A percentile compares a stretch with the other conserved stretches of the same genome.
Evolutionary conservation across 208 protist genomes (phyloP).

Genomic region (Acanthamoeba healyi): DNA sequence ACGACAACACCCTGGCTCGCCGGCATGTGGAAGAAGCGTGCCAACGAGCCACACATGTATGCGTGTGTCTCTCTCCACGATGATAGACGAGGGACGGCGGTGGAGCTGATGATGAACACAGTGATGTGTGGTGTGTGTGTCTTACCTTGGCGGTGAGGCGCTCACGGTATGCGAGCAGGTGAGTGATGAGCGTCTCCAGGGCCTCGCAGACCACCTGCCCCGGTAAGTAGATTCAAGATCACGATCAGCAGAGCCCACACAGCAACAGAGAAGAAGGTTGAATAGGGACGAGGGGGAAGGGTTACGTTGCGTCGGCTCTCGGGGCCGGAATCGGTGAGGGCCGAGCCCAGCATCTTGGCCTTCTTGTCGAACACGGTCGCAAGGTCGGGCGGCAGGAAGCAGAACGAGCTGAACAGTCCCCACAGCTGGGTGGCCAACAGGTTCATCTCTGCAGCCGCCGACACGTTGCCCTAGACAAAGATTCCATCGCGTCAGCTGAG

Average conservation of each 20-base stretch:
- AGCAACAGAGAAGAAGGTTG: too few species aligned
- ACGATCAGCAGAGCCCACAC: too few species aligned
- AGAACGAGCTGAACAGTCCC: constrained; percentile 28
- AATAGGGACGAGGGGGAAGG: too few species aligned
- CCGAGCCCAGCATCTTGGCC: constrained; percentile 30
- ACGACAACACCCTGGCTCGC: too few species aligned
- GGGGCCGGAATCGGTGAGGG: constrained; percentile 1
- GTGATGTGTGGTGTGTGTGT: too few species aligned
- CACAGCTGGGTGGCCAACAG: constrained; percentile 24
- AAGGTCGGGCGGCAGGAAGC: constrained; percentile 22
- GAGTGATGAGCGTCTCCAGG: constrained; percentile 15
- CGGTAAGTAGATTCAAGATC: too few species aligned
- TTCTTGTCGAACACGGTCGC: constrained; percentile 26
- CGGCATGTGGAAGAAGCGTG: too few species aligned
- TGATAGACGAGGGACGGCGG: too few species aligned
- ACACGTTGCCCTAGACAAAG: background rate
- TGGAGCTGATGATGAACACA: too few species aligned
- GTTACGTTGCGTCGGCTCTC: constrained; percentile 7
- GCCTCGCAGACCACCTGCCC: background rate
- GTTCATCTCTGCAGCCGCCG: background rate
- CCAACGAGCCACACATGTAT: too few species aligned
- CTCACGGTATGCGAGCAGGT: constrained; percentile 6
- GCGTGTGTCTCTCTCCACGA: too few species aligned
- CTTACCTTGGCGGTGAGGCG: background rate
- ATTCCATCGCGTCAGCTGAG: background rate